Evolutionary conservation across 768 basidiomycete species (phyloP).

Genomic region (Gloeopeniophorella convolvens): DNA sequence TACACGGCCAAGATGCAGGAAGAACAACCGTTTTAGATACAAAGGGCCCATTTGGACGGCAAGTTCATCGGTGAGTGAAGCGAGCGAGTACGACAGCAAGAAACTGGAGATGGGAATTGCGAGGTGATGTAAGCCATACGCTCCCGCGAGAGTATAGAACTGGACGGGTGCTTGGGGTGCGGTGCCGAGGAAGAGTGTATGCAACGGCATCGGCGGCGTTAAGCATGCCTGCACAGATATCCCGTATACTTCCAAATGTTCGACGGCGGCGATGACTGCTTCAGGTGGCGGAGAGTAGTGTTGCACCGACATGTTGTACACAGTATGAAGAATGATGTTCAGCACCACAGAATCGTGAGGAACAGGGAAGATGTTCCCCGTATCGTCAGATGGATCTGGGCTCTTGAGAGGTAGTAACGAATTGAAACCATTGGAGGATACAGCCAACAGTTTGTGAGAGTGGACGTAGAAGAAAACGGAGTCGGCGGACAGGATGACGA

Average conservation of each 20-base stretch:
- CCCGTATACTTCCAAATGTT: slow-evolving; percentile 54
- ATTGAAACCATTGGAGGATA: slow-evolving; percentile 61
- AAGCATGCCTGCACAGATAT: slow-evolving; percentile 43
- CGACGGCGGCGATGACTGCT: slow-evolving; percentile 49
- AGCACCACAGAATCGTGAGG: slow-evolving; percentile 55
- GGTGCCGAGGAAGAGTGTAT: slow-evolving; percentile 53
- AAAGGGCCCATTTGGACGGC: slow-evolving; percentile 63
- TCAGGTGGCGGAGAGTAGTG: slow-evolving; percentile 69
- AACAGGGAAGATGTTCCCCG: slow-evolving; percentile 50
- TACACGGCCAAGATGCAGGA: slow-evolving; percentile 74
- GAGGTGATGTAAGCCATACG: slow-evolving; percentile 60
- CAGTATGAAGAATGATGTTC: slow-evolving; percentile 65
- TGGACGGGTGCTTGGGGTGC: slow-evolving; percentile 66
- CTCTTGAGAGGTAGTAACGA: slow-evolving; percentile 44
- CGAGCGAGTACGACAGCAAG: slow-evolving; percentile 64
- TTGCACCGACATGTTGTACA: slow-evolving; percentile 67
- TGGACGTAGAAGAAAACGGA: slow-evolving; percentile 84
- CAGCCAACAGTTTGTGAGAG: slow-evolving; percentile 45
- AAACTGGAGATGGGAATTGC: slow-evolving; percentile 72
- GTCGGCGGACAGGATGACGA: slow-evolving; percentile 64
- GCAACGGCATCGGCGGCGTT: slow-evolving; percentile 48
- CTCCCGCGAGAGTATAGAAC: slow-evolving; percentile 65
- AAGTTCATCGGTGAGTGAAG: slow-evolving; percentile 63
- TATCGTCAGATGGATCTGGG: slow-evolving; percentile 30
- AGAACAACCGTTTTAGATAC: slow-evolving; percentile 78